phyloP scores from a whole-genome alignment of 805 yeast genomes.

The Wickerhamomyces chaumierensis region DNA sequence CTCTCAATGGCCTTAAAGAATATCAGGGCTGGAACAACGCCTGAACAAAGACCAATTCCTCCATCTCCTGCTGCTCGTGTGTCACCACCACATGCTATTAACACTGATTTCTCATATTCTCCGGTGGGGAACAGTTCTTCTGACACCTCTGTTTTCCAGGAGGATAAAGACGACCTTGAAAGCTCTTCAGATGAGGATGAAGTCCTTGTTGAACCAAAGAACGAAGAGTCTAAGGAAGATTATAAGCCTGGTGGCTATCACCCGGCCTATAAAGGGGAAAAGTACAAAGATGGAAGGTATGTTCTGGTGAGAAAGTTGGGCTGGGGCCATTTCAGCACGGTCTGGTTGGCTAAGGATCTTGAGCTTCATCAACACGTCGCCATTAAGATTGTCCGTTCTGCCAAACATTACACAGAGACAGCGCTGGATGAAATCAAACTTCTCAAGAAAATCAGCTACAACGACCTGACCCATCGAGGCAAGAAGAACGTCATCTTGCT shows the following conservation, averaged over 20 bases:
- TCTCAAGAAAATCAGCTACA: slow-evolving; percentile 51
- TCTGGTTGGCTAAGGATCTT: slow-evolving; percentile 73
- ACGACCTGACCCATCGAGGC: slow-evolving; percentile 65
- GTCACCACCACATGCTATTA: slow-evolving; percentile 3
- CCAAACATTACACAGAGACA: slow-evolving; percentile 83
- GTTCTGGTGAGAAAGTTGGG: slow-evolving; percentile 82
- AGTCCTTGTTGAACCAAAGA: slow-evolving; percentile 28
- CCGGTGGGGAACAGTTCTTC: background rate
- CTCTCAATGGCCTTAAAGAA: too few species aligned
- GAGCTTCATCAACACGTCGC: slow-evolving; percentile 72
- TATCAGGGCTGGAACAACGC: slow-evolving; percentile 9
- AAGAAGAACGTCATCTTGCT: slow-evolving; percentile 71
- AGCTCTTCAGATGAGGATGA: slow-evolving; percentile 11
- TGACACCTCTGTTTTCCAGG: background rate
- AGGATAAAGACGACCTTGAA: background rate
- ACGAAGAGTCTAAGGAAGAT: slow-evolving; percentile 81
- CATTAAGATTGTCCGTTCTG: slow-evolving; percentile 85
- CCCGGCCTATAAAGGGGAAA: slow-evolving; percentile 84
- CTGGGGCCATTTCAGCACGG: slow-evolving; percentile 98
- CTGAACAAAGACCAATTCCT: too few species aligned
- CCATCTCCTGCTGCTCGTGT: too few species aligned
- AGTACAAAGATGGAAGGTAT: slow-evolving; percentile 65
- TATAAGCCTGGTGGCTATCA: slow-evolving; percentile 93
- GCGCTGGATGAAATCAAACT: slow-evolving; percentile 89
- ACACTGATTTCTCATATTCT: slow-evolving; percentile 2